Evolutionary conservation across 2,329 filamentous ascomycete genomes (phyloP).

Genomic region (Hirsutella rhossiliensis): DNA sequence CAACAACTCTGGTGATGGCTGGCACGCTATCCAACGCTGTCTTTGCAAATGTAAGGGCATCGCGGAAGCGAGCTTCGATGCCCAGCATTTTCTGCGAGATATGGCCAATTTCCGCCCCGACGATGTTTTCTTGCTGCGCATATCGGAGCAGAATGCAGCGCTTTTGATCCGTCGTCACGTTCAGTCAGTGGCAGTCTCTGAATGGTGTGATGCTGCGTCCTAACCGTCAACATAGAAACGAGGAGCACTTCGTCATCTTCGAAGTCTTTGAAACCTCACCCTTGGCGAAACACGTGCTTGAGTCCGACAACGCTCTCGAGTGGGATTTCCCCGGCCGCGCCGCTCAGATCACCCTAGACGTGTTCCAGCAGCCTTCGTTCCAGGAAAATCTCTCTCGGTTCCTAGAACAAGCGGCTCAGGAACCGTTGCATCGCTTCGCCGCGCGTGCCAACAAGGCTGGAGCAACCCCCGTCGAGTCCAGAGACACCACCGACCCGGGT

Average conservation of each 20-base stretch:
- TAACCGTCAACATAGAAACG: constrained; percentile 2
- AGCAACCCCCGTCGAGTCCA: constrained; percentile 32
- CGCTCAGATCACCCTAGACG: constrained; percentile 27
- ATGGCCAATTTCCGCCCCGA: not conserved
- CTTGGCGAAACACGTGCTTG: constrained; percentile 35
- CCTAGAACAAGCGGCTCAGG: constrained; percentile 41
- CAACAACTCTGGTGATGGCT: not conserved
- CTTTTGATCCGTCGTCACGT: constrained; percentile 12
- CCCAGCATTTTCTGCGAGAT: not conserved
- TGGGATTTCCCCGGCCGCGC: constrained; percentile 50
- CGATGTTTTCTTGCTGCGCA: constrained; percentile 5
- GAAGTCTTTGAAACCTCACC: constrained; percentile 52
- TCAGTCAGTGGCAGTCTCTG: constrained; percentile 5
- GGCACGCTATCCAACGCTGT: not conserved
- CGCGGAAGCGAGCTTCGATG: not conserved
- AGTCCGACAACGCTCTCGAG: constrained; percentile 33
- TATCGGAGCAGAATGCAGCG: constrained; percentile 18
- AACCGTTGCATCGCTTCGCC: constrained; percentile 40
- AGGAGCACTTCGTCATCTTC: constrained; percentile 16
- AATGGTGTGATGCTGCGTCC: not conserved
- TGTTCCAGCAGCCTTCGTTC: constrained; percentile 24
- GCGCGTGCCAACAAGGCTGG: constrained; percentile 40
- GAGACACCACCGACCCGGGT: constrained; percentile 44
- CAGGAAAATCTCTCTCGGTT: constrained; percentile 35
- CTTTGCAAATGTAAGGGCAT: constrained; percentile 2